Evolutionary conservation across 148 eudicot species (phyloP), one percentile per base, ranked within the genome.

Genomic region (Rhododendron molle): DNA sequence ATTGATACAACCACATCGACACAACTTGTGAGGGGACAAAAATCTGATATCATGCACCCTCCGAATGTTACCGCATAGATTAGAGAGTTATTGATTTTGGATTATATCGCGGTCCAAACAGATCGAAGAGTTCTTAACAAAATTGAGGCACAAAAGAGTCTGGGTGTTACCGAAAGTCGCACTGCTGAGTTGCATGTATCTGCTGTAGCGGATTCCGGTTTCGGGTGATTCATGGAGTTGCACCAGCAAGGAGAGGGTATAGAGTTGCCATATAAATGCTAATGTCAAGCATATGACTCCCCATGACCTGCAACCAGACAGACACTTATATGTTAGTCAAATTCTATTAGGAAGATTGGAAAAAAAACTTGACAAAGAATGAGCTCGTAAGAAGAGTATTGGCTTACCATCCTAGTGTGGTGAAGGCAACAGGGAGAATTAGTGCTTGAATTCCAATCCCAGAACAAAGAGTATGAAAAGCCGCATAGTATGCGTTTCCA

Each of bases 261-360:
- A 96, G 38, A 96, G 94, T 80, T 96, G 99, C 99, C 99, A 96
- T 67, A 93, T 71, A 88, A 94, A 96, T 15, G 90, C 93, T 77
- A 96, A 10, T 52, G 94, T 90, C 72, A 96, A 91, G 88, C 89
- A 84, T 58, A 94, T 93, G 38, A 94, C 86, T 36, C 96, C 98
- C 99, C 98, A 94, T 80, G 94, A 58, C 98, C 98, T 95, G 91
- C 88, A 86, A 38, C 72, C 46, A 85, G 49, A 65, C 32, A 62
- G 0, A 44, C 28, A 38, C 40, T 5, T 16, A 54, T 80, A 36
- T 30, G 78, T 34, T 18, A 38, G 50, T n/a, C 26, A 38, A 18
- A 28, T 16, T 23, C 30, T 10, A 6, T 28, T 12, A 15, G 12
- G 49, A 56, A 81, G 32, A 36, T 49, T 13, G 36, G 47, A 81